A percentile compares a stretch with the other conserved stretches of the same genome.
These are phyloP conservation scores for Austroboletus eburneus DNA, from an alignment of 768 basidiomycete species.

Conservation along the genomic window DNA sequence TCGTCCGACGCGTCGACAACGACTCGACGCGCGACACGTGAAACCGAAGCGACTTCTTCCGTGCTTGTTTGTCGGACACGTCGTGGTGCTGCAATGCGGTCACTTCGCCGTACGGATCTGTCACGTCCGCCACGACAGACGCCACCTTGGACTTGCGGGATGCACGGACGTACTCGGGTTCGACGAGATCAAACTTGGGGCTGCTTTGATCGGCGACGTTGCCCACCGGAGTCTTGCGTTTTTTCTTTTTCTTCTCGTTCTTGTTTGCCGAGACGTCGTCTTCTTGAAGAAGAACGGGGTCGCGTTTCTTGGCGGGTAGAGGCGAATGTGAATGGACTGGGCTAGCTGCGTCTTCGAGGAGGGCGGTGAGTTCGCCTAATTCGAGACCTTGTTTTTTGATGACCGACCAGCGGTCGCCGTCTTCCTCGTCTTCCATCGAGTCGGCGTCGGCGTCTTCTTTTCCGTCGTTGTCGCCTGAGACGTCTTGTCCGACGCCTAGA, in stretches of 20 bases:
- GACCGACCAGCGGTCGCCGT: slow-evolving; percentile 42
- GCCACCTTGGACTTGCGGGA: slow-evolving; percentile 17
- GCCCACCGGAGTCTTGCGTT: slow-evolving; percentile 43
- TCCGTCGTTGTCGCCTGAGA: slow-evolving; percentile 39
- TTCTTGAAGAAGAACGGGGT: too few relatives aligned
- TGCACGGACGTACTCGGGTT: slow-evolving; percentile 53
- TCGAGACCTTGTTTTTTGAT: slow-evolving; percentile 38
- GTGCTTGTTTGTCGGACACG: slow-evolving; percentile 76
- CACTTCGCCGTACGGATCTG: slow-evolving; percentile 66
- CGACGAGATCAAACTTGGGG: slow-evolving; percentile 70
- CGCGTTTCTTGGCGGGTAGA: slow-evolving; percentile 1
- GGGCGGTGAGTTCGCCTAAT: slow-evolving; percentile 48
- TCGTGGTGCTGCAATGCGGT: slow-evolving; percentile 66
- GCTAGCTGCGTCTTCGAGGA: slow-evolving; percentile 49
- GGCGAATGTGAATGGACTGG: slow-evolving; percentile 4
- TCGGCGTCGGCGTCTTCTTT: slow-evolving; percentile 30
- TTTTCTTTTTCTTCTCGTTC: slow-evolving; percentile 50
- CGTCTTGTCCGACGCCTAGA: slow-evolving; percentile 66
- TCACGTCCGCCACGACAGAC: slow-evolving; percentile 2
- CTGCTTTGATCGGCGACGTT: slow-evolving; percentile 15
- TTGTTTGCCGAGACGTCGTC: too few relatives aligned
- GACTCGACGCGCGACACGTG: slow-evolving; percentile 90
- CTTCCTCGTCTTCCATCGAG: slow-evolving; percentile 37
- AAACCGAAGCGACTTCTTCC: slow-evolving; percentile 83
- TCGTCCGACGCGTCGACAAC: slow-evolving; percentile 67